Base-by-base conservation (phyloP, 1,139 yeast genomes). In the Taiozyma onychis region DNA sequence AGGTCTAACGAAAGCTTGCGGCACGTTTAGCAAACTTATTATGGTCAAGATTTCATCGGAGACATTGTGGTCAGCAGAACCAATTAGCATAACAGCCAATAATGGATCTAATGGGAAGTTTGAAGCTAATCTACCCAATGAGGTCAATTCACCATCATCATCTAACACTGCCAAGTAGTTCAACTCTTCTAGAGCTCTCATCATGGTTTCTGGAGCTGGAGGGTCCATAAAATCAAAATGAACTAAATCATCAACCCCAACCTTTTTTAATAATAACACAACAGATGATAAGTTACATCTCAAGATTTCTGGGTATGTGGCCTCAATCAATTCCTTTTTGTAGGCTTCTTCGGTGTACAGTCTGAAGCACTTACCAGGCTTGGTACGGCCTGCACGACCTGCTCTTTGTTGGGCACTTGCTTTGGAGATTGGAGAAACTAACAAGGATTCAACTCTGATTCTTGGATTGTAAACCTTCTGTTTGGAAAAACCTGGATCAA, bases 131-230 rank as follows among this genome's bases (percentile, higher is more conserved):
- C 97, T 78, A 51, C 99, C 99, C 54, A 93, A 74, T 0, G 93
- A 78, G 0, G 99, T 93, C 60, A 93, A 73, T 52, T 85, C 85
- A 53, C 99, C 99, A 47, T 89, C 95, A 65, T 93, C 97, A 57
- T 90, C 89, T 52, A 93, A 77, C 72, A 98, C 93, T 28, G 85
- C 84, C 54, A 93, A 75, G 66, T 89, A 93, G 65, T 93, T 91
- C 64, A 93, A 77, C 68, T 93, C 99, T 69, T 93, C 99, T 59
- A 93, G 74, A 0, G 99, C 98, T 67, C 98, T 80, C 98, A 93
- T 91, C 99, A 93, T 93, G 9, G 99, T 93, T 69, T 93, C 99
- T 6, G 98, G 98, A 1, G 99, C 98, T n/a, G 99, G 99, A 9
- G 99, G 98, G 65, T 93, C 99, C 97, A 93, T 93, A 64, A 93